These are phyloP conservation scores for Geotrichum cucujoidarum DNA, from an alignment of 1,139 yeast species.

Conservation along the genomic window DNA sequence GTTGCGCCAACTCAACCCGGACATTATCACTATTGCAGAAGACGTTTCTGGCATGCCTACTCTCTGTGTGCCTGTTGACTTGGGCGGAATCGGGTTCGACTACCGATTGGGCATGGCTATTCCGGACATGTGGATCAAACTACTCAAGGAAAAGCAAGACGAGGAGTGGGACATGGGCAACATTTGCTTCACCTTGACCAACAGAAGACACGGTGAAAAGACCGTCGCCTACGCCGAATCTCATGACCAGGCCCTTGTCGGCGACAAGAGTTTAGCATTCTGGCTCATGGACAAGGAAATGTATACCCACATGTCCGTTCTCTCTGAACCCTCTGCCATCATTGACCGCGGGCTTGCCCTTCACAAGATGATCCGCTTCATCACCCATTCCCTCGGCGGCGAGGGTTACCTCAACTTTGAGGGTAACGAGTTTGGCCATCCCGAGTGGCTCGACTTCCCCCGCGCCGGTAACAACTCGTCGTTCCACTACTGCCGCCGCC, in stretches of 20 bases:
- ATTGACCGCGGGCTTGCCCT: constrained; percentile 85
- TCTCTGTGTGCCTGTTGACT: constrained; percentile 62
- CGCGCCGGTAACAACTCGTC: constrained; percentile 82
- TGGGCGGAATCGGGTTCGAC: constrained; percentile 91
- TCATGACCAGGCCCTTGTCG: constrained; percentile 96
- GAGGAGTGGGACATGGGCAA: constrained; percentile 89
- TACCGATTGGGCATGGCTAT: constrained; percentile 94
- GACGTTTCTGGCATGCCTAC: constrained; percentile 98
- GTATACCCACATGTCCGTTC: constrained; percentile 92
- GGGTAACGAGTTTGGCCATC: constrained; percentile 98
- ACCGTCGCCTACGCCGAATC: constrained; percentile 93
- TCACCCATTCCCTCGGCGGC: constrained; percentile 88
- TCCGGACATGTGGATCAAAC: constrained; percentile 98
- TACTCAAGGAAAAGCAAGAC: constrained; percentile 74
- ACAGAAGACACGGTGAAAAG: constrained; percentile 82
- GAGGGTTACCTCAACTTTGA: constrained; percentile 94
- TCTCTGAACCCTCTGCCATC: constrained; percentile 67
- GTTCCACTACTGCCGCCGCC: constrained; percentile 91
- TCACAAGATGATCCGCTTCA: constrained; percentile 82
- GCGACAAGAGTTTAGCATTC: constrained; percentile 92
- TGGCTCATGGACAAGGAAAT: constrained; percentile 98
- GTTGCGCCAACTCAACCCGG: constrained; percentile 51
- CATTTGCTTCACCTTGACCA: constrained; percentile 76
- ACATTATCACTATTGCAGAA: constrained; percentile 84
- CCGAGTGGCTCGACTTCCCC: constrained; percentile 98